Conservation (phyloP, 208 protist genomes). For the Leishmania gerbilli region DNA sequence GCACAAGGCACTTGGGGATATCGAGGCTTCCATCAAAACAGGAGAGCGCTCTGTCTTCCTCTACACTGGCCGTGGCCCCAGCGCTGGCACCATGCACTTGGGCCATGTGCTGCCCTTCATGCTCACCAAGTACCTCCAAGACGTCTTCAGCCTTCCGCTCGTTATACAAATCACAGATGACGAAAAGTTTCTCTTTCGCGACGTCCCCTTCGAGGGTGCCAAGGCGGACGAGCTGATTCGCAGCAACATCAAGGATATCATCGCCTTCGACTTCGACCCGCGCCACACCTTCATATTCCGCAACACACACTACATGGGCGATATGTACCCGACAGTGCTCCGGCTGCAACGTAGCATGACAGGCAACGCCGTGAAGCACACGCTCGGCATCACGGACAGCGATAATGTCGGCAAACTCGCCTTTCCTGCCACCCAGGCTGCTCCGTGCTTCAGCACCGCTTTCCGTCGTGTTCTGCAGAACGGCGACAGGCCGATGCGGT, state of each 20-base stretch:
- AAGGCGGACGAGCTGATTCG: conserved; percentile 73
- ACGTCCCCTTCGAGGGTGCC: conserved; percentile 82
- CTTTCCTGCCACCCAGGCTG: conserved; percentile 98
- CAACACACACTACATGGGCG: conserved; percentile 97
- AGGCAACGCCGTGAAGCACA: conserved; percentile 90
- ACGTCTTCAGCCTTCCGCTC: conserved; percentile 96
- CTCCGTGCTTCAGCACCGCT: conserved; percentile 94
- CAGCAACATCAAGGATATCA: conserved; percentile 99
- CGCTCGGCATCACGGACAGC: conserved; percentile 93
- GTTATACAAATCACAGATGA: conserved; percentile 99
- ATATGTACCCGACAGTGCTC: conserved; percentile 96
- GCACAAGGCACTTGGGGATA: conserved; percentile 86
- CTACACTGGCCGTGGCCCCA: conserved; percentile 99
- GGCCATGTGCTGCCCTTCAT: conserved; percentile 99
- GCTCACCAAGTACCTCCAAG: conserved; percentile 98
- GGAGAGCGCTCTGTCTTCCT: conserved; percentile 95
- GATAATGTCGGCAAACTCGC: conserved; percentile 95
- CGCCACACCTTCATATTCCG: conserved; percentile 99
- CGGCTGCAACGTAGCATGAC: conserved; percentile 94
- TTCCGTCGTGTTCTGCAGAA: conserved; percentile 94
- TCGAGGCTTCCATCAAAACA: conserved; percentile 63
- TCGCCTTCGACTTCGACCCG: conserved; percentile 98
- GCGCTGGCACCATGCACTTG: conserved; percentile 96
- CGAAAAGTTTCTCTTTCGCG: conserved; percentile 99
- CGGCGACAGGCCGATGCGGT: conserved; percentile 69